Evolutionary conservation across 257 asterid species (phyloP), one percentile per base, ranked within the genome.

Genomic region (Solanum corneliomulleri): DNA sequence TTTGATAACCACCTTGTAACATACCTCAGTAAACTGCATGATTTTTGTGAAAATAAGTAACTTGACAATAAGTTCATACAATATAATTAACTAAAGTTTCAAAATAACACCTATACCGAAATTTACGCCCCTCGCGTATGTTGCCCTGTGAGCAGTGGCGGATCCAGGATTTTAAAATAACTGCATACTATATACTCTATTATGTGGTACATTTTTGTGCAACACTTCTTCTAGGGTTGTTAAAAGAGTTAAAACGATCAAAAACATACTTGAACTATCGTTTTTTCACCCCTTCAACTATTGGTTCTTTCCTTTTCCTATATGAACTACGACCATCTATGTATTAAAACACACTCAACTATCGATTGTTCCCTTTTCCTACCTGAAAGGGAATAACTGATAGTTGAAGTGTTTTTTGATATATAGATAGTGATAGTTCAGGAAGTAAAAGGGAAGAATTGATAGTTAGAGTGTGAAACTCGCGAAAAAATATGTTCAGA

Each of bases 11-110:
- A 96, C 94, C 95, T 97, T 97, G 94, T 97, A 96, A 13, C 95
- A 89, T 45, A 97, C 92, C 90, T 97, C 98, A 3, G 93, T 92
- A 91, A 97, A 95, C 99, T 97, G 98, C 98, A 91, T 2, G 35
- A 14, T 2, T 16, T 70, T 90, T 78, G 58, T 78, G 25, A 44
- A 78, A 78, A 31, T 52, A 52, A 52, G 13, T 44, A 44, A 42
- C 37, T 76, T 76, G 60, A 2, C 58, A 41, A 41, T 77, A n/a
- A n/a, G 37, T 9, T 77, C 29, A 78, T 42, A 4, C 83, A 42
- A 78, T 42, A 8, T 60, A 42, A 25, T 31, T 33, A 31, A 70
- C 10, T 70, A 70, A 11, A 20, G 31, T 31, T 13, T 66, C 5
- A 69, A 69, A 12, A 29, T 27, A 12, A 66, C 35, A 25, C 2